A percentile compares a stretch with the other conserved stretches of the same genome.
These are phyloP conservation scores for Rhynchosporium graminicola DNA, from an alignment of 2,329 filamentous ascomycete genomes.

Conservation along the genomic window DNA sequence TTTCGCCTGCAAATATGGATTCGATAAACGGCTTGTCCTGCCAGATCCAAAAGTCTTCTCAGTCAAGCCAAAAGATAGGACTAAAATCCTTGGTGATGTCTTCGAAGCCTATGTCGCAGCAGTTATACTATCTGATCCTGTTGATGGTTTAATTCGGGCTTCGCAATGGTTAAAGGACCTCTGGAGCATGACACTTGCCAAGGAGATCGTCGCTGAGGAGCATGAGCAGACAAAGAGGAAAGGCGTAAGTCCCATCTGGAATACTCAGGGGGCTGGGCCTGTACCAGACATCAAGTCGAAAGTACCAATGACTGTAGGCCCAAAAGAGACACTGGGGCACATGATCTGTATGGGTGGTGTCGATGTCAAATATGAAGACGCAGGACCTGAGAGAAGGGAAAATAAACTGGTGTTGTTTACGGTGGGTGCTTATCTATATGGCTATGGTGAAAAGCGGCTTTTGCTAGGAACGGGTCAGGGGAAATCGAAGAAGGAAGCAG, in stretches of 20 bases:
- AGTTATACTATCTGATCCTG: slow-evolving; percentile 66
- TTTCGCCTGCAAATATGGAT: slow-evolving; percentile 70
- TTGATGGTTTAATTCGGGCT: slow-evolving; percentile 60
- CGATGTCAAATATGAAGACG: slow-evolving; percentile 61
- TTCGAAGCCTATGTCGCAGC: slow-evolving; percentile 91
- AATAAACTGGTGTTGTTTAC: slow-evolving; percentile 59
- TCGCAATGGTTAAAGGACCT: slow-evolving; percentile 73
- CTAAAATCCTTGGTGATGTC: slow-evolving; percentile 80
- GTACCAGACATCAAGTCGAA: slow-evolving; percentile 11
- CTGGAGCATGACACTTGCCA: slow-evolving; percentile 66
- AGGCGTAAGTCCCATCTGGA: slow-evolving; percentile 37
- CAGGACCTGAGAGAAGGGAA: slow-evolving; percentile 52
- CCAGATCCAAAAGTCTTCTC: slow-evolving; percentile 19
- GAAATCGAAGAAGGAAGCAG: slow-evolving; percentile 68
- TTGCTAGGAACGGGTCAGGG: slow-evolving; percentile 64
- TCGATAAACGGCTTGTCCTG: slow-evolving; percentile 64
- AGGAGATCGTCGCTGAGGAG: slow-evolving; percentile 51
- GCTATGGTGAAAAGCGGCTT: slow-evolving; percentile 66
- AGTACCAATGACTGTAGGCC: slow-evolving; percentile 38
- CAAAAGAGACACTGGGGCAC: slow-evolving; percentile 56
- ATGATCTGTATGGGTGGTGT: slow-evolving; percentile 55
- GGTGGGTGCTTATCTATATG: slow-evolving; percentile 65
- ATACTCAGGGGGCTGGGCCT: slow-evolving; percentile 27
- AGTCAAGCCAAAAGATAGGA: slow-evolving; percentile 46
- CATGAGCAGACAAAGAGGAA: slow-evolving; percentile 20